phyloP scores from a whole-genome alignment of 2,329 filamentous ascomycete genomes.

The Macroventuria anomochaeta region DNA sequence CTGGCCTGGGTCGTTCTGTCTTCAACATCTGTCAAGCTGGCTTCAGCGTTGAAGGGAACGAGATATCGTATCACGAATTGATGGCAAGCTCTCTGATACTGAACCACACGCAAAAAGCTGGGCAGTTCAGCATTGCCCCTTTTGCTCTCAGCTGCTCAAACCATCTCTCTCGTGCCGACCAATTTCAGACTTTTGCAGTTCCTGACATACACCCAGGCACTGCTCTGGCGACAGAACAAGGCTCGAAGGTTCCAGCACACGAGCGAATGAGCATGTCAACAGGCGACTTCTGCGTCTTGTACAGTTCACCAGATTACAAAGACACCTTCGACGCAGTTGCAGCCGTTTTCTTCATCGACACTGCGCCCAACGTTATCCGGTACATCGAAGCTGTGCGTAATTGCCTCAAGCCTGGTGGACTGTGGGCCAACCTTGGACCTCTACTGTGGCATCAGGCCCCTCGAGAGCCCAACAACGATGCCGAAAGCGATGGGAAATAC shows the following conservation, averaged over 20 bases:
- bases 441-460: constrained; percentile 96
- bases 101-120: constrained; percentile 67
- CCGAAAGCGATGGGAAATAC: constrained; percentile 19
- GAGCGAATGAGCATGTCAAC: constrained; percentile 91
- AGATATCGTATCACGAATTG: constrained; percentile 97
- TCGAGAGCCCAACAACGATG: constrained; percentile 56
- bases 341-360: constrained; percentile 96
- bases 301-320: constrained; percentile 68
- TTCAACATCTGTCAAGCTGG: constrained; percentile 82
- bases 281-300: constrained; percentile 90
- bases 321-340: constrained; percentile 80
- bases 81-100: constrained; percentile 80
- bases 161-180: constrained; percentile 73
- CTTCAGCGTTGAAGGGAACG: constrained; percentile 81
- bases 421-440: constrained; percentile 90
- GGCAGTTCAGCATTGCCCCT: constrained; percentile 77
- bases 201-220: constrained; percentile 71
- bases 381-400: constrained; percentile 85
- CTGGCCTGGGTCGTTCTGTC: constrained; percentile 85
- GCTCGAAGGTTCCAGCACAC: constrained; percentile 41
- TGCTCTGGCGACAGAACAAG: constrained; percentile 37
- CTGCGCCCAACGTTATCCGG: constrained; percentile 87
- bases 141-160: constrained; percentile 92
- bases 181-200: constrained; percentile 74
- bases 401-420: constrained; percentile 77